These are phyloP conservation scores for Ulota crispa DNA, from an alignment of 225 moss, liverwort and hornwort genomes.

Conservation along the genomic window DNA sequence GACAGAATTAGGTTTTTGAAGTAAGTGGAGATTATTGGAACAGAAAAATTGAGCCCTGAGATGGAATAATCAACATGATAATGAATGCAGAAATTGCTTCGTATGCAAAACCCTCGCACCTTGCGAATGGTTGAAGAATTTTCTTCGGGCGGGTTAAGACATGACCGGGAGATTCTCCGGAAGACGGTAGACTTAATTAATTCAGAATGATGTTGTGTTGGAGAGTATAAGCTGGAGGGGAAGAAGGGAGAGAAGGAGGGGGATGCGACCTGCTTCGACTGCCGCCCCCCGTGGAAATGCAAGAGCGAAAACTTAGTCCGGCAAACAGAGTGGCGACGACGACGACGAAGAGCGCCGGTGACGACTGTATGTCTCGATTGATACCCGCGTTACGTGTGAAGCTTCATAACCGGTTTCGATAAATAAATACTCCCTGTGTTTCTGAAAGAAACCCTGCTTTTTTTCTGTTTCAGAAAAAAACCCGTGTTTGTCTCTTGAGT, in stretches of 20 bases:
- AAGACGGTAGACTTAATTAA: background rate
- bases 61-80: too few species aligned
- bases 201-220: background rate
- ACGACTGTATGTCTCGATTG: background rate
- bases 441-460: too few species aligned
- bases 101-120: background rate
- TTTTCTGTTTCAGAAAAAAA: too few species aligned
- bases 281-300: background rate
- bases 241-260: background rate
- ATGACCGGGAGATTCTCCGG: background rate
- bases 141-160: background rate
- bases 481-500: too few species aligned
- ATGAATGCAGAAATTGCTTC: background rate
- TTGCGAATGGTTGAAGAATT: conserved; percentile 14
- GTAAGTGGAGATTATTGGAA: background rate
- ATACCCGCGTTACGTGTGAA: conserved; percentile 1
- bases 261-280: background rate
- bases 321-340: conserved; percentile 22
- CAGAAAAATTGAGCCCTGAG: background rate
- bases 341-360: background rate
- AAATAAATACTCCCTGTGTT: too few species aligned
- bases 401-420: background rate
- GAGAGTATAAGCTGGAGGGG: background rate
- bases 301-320: background rate
- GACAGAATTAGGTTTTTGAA: background rate